phyloP scores from a whole-genome alignment of 345 rosid species.

The Corymbia maculata region DNA sequence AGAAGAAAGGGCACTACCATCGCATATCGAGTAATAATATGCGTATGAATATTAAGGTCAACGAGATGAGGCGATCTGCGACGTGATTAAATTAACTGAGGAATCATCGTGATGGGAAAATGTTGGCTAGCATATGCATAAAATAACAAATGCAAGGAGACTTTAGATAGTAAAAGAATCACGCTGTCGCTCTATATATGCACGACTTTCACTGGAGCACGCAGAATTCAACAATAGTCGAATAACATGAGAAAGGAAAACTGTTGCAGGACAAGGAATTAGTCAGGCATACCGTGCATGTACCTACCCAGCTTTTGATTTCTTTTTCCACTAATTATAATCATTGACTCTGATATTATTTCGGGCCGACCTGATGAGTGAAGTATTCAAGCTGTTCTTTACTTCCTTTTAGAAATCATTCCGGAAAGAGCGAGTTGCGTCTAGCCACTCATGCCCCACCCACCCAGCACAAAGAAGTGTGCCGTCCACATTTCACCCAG shows the following conservation, averaged over 20 bases:
- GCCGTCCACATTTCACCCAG: not conserved
- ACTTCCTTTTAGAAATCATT: not conserved
- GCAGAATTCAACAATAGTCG: not conserved
- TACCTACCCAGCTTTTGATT: not conserved
- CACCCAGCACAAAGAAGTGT: not conserved
- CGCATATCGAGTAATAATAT: not conserved
- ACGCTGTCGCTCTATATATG: not conserved
- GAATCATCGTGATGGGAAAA: not conserved
- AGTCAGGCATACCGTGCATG: not conserved
- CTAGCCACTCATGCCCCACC: not conserved
- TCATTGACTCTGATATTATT: not conserved
- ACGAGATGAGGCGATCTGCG: not conserved
- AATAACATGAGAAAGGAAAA: not conserved
- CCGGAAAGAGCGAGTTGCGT: not conserved
- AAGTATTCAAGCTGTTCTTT: not conserved
- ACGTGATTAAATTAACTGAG: not conserved
- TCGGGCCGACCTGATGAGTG: not conserved
- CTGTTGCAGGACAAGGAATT: not conserved
- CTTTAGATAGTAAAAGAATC: not conserved
- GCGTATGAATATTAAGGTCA: not conserved
- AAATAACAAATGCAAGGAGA: not conserved
- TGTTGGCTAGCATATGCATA: not conserved
- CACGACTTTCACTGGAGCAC: not conserved
- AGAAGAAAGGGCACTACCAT: not conserved
- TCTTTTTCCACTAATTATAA: not conserved